phyloP scores from a whole-genome alignment of 2,329 filamentous ascomycete species.

The Hansfordia pulvinata region DNA sequence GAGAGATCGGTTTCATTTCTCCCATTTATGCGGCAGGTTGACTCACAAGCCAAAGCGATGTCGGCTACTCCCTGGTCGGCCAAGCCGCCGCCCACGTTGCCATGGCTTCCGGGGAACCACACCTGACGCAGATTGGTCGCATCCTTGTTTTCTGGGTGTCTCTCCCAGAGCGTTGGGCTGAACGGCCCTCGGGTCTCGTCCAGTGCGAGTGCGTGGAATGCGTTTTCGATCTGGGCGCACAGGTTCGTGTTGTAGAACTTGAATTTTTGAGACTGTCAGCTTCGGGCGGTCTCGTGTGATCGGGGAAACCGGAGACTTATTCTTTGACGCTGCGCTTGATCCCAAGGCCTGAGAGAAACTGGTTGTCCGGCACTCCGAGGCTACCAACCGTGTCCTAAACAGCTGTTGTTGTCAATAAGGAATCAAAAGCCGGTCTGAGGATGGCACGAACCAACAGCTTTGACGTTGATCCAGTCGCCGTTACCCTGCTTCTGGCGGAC shows the following conservation, averaged over 20 bases:
- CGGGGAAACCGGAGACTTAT: neutral
- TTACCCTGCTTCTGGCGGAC: constrained; percentile 3
- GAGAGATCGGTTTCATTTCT: neutral
- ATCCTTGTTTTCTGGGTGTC: constrained; percentile 2
- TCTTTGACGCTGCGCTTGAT: neutral
- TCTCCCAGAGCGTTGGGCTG: constrained; percentile 32
- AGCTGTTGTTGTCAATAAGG: too few relatives aligned
- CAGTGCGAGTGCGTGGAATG: constrained; percentile 22
- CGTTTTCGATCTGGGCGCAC: constrained; percentile 15
- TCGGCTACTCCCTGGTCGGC: constrained; percentile 28
- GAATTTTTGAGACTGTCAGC: too few relatives aligned
- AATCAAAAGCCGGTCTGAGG: too few relatives aligned
- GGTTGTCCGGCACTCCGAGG: constrained; percentile 15
- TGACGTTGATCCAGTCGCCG: constrained; percentile 5
- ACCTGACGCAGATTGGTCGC: constrained; percentile 27
- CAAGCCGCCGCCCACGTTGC: constrained; percentile 41
- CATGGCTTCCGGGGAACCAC: constrained; percentile 41
- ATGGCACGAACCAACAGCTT: constrained; percentile 18
- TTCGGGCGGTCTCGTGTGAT: too few relatives aligned
- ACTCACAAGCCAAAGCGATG: constrained; percentile 20
- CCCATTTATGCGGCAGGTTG: neutral
- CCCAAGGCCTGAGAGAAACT: constrained; percentile 5
- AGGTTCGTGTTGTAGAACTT: constrained; percentile 7
- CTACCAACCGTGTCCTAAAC: constrained; percentile 19
- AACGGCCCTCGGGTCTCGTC: constrained; percentile 28